phyloP scores from a whole-genome alignment of 2,329 filamentous ascomycete genomes.

The Diplodia seriata region DNA sequence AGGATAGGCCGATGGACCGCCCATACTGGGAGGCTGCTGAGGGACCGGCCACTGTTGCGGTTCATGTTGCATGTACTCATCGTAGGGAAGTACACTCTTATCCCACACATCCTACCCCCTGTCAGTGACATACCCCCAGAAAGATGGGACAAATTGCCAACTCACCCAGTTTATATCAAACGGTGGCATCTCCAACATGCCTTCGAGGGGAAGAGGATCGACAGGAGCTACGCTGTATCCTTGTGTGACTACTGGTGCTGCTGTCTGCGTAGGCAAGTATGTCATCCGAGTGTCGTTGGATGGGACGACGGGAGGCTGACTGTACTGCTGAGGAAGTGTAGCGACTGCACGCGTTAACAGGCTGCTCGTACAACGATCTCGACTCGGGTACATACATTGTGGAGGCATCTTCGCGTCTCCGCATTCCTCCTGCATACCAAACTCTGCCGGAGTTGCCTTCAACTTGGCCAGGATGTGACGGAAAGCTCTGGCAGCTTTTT shows the following conservation, averaged over 20 bases:
- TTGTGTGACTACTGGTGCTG: background rate
- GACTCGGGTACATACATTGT: slow-evolving; percentile 10
- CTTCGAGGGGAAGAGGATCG: slow-evolving; percentile 22
- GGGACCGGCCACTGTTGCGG: slow-evolving; percentile 24
- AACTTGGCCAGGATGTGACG: slow-evolving; percentile 25
- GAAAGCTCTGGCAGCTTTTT: slow-evolving; percentile 26
- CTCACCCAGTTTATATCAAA: slow-evolving; percentile 32
- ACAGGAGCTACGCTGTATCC: slow-evolving; percentile 9
- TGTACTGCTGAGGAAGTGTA: slow-evolving; percentile 10
- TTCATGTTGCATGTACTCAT: slow-evolving; percentile 24
- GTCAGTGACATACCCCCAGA: background rate
- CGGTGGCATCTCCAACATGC: slow-evolving; percentile 32
- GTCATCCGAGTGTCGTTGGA: slow-evolving; percentile 14
- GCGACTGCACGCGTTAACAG: slow-evolving; percentile 10
- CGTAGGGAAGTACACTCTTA: slow-evolving; percentile 27
- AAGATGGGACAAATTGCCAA: background rate
- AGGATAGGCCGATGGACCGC: slow-evolving; percentile 12
- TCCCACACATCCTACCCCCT: slow-evolving; percentile 26
- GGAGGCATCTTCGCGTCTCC: background rate
- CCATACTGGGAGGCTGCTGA: slow-evolving; percentile 3
- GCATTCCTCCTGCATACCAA: slow-evolving; percentile 5
- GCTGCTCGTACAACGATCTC: background rate
- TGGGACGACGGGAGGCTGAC: slow-evolving; percentile 12
- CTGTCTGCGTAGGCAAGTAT: slow-evolving; percentile 21
- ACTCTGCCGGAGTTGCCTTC: slow-evolving; percentile 8